Conservation (phyloP, 2,329 filamentous ascomycete species). For the Botryosphaeria dothidea region DNA sequence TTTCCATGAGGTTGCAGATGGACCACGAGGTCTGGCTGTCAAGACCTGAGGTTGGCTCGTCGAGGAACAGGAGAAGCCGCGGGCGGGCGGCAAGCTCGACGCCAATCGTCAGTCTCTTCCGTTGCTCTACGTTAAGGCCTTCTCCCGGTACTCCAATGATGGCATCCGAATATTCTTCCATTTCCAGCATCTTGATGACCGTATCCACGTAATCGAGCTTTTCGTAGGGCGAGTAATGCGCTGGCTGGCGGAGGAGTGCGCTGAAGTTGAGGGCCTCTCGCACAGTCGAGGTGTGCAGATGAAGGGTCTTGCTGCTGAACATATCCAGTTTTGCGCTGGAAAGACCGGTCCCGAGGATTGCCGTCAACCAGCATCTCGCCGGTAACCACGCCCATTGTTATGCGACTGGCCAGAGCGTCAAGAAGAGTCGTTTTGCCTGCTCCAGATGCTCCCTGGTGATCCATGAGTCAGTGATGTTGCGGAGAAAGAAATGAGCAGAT, state of each 20-base stretch:
- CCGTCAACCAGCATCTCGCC: constrained; percentile 82
- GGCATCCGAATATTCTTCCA: constrained; percentile 83
- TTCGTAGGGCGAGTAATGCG: constrained; percentile 63
- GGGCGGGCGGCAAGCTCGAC: constrained; percentile 56
- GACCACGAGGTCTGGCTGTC: constrained; percentile 64
- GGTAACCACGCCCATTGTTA: constrained; percentile 80
- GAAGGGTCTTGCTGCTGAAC: constrained; percentile 87
- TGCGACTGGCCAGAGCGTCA: constrained; percentile 76
- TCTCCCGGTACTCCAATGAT: constrained; percentile 83
- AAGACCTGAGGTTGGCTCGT: constrained; percentile 72
- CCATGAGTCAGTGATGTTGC: not conserved
- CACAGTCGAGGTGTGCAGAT: constrained; percentile 76
- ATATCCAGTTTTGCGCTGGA: constrained; percentile 85
- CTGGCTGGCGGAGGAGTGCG: constrained; percentile 76
- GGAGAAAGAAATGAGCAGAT: not conserved
- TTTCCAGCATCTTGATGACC: constrained; percentile 82
- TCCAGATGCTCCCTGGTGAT: constrained; percentile 54
- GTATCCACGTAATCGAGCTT: constrained; percentile 83
- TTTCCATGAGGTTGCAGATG: constrained; percentile 62
- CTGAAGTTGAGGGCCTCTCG: constrained; percentile 81
- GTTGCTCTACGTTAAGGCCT: constrained; percentile 60
- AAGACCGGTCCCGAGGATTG: constrained; percentile 68
- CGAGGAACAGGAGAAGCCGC: constrained; percentile 68
- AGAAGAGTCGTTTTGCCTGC: constrained; percentile 87
- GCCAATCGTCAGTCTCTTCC: constrained; percentile 63